phyloP scores from a whole-genome alignment of 371 early-diverging fungal genomes.

The Circinella minor region DNA sequence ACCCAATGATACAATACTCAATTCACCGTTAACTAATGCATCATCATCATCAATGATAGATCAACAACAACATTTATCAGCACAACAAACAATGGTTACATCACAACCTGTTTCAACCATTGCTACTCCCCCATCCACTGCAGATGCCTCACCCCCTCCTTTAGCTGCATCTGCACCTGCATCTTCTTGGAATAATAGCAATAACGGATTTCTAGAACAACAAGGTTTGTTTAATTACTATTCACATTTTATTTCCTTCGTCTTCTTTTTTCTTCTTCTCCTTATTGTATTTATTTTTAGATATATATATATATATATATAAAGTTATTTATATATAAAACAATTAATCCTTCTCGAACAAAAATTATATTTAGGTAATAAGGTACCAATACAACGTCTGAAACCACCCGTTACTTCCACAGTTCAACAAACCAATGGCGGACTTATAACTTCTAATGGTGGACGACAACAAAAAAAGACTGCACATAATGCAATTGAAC shows the following conservation, averaged over 20 bases:
- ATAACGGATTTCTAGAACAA: conserved; percentile 10
- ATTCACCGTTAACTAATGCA: too few species aligned
- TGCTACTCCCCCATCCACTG: not conserved
- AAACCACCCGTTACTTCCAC: conserved; percentile 28
- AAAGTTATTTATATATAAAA: too few species aligned
- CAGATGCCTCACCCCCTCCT: not conserved
- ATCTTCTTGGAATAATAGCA: conserved; percentile 1
- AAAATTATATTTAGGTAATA: conserved; percentile 11
- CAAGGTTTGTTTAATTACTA: conserved; percentile 2
- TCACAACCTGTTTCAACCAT: not conserved
- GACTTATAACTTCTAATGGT: conserved; percentile 16
- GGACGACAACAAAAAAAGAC: conserved; percentile 72
- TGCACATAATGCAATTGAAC: conserved; percentile 93
- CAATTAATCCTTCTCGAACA: too few species aligned
- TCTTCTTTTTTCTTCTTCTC: not conserved
- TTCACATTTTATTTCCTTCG: too few species aligned
- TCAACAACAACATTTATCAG: not conserved
- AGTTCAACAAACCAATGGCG: conserved; percentile 7
- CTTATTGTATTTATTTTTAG: not conserved
- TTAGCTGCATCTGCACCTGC: conserved; percentile 8
- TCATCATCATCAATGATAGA: too few species aligned
- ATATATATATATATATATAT: too few species aligned
- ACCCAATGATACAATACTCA: not conserved
- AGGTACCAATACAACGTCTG: conserved; percentile 47
- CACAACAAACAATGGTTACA: not conserved